Evolutionary conservation across 2,329 filamentous ascomycete genomes (phyloP).

Genomic region (Pezicula rhizophila): DNA sequence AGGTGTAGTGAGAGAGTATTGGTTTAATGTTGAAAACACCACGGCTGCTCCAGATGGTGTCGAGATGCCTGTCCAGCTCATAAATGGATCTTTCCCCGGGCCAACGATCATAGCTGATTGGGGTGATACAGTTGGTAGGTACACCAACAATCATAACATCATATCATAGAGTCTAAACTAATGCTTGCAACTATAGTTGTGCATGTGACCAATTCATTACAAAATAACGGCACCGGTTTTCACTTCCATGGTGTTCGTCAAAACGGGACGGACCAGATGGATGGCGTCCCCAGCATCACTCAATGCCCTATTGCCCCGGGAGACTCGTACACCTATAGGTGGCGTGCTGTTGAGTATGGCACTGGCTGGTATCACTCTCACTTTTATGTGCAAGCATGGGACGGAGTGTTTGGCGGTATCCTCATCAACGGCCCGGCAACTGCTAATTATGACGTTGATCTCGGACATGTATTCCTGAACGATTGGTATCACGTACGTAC

Average conservation of each 20-base stretch:
- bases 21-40: conserved; percentile 17
- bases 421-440: conserved; percentile 56
- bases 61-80: conserved; percentile 19
- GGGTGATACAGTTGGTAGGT: conserved; percentile 35
- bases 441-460: conserved; percentile 54
- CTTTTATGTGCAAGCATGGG: conserved; percentile 39
- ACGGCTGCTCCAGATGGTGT: conserved; percentile 27
- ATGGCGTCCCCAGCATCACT: conserved; percentile 39
- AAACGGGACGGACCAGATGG: conserved; percentile 32
- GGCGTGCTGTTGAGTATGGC: conserved; percentile 28
- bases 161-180: not conserved
- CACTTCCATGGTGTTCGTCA: conserved; percentile 45
- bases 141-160: not conserved
- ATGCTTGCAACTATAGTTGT: too few relatives aligned
- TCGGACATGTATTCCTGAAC: conserved; percentile 41
- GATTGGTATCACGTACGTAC: conserved; percentile 22
- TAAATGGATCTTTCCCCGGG: conserved; percentile 19
- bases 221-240: conserved; percentile 30
- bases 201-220: conserved; percentile 28
- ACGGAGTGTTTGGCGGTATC: conserved; percentile 54
- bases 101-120: conserved; percentile 26
- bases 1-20: conserved; percentile 41
- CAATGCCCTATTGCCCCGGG: conserved; percentile 59
- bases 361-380: conserved; percentile 57
- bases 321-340: conserved; percentile 14